Percentiles rank a stretch among this genome's conserved stretches.
phyloP scores from a whole-genome alignment of 148 eudicot species.

The Camellia granthamiana region DNA sequence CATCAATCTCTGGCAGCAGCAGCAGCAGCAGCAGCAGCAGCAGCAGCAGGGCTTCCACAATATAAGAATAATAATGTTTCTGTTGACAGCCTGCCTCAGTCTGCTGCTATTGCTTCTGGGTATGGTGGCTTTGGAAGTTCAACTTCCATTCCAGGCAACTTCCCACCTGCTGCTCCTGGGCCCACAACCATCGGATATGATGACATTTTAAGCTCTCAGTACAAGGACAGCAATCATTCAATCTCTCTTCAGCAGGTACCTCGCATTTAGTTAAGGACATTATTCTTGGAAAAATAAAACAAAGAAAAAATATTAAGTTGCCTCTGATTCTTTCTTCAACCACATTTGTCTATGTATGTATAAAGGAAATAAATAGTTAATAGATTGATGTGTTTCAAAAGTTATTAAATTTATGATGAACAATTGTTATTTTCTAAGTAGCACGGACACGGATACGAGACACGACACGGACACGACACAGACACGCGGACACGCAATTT shows the following conservation, averaged over 20 bases:
- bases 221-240: constrained; percentile 72
- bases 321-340: not conserved
- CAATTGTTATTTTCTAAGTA: not conserved
- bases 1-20: constrained; percentile 59
- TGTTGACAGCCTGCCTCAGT: constrained; percentile 75
- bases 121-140: constrained; percentile 80
- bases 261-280: not conserved
- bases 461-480: too few relatives aligned
- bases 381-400: not conserved
- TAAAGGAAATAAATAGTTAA: not conserved
- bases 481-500: too few relatives aligned
- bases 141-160: constrained; percentile 61
- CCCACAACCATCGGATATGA: constrained; percentile 67
- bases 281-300: not conserved
- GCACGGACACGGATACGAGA: too few relatives aligned
- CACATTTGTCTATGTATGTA: not conserved
- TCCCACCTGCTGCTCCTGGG: constrained; percentile 64
- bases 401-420: not conserved
- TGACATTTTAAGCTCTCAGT: constrained; percentile 67
- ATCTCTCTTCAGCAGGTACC: constrained; percentile 85
- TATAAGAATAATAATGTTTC: constrained; percentile 73
- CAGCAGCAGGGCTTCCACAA: constrained; percentile 61
- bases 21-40: constrained; percentile 31
- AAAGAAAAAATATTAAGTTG: not conserved
- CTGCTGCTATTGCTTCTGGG: constrained; percentile 73